A percentile compares a stretch with the other conserved stretches of the same genome.
Evolutionary conservation across 2,329 filamentous ascomycete species (phyloP).

Genomic region (Cladorrhinum sp.): DNA sequence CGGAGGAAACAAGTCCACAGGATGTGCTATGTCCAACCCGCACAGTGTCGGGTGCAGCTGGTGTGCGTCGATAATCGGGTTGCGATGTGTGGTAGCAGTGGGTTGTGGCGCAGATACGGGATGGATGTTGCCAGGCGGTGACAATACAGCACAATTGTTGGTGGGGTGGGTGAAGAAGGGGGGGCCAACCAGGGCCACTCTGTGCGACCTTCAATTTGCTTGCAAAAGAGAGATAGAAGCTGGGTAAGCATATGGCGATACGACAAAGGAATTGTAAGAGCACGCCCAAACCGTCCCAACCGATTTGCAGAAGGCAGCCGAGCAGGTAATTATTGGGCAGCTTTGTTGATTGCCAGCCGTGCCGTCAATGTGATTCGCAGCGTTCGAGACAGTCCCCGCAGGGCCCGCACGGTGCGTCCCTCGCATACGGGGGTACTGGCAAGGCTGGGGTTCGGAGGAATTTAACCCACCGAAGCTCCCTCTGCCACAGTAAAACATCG

Average conservation of each 20-base stretch:
- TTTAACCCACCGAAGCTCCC: too few relatives aligned
- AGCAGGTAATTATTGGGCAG: conserved; percentile 15
- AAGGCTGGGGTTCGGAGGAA: too few relatives aligned
- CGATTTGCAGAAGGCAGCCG: not conserved
- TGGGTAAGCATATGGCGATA: not conserved
- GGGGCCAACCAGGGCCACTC: conserved; percentile 12
- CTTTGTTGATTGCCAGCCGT: conserved; percentile 14
- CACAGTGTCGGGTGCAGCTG: conserved; percentile 7
- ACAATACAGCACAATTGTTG: not conserved
- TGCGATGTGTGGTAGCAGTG: conserved; percentile 3
- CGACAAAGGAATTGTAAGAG: not conserved
- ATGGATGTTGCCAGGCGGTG: not conserved
- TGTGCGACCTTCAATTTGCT: not conserved
- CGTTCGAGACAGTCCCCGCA: conserved; percentile 7
- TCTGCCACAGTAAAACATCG: not conserved
- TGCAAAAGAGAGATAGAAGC: not conserved
- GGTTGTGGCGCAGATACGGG: conserved; percentile 14
- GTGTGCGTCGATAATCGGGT: conserved; percentile 1
- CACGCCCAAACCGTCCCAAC: conserved; percentile 7
- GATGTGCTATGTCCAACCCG: conserved; percentile 2
- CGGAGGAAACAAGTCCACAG: conserved; percentile 5
- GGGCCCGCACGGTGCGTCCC: conserved; percentile 12
- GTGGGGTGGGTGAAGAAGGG: conserved; percentile 3
- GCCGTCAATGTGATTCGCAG: conserved; percentile 18
- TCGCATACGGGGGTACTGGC: not conserved